A percentile compares a stretch with the other conserved stretches of the same genome.
Evolutionary conservation across 2,329 filamentous ascomycete species (phyloP).

Genomic region (Cercospora berteroae): DNA sequence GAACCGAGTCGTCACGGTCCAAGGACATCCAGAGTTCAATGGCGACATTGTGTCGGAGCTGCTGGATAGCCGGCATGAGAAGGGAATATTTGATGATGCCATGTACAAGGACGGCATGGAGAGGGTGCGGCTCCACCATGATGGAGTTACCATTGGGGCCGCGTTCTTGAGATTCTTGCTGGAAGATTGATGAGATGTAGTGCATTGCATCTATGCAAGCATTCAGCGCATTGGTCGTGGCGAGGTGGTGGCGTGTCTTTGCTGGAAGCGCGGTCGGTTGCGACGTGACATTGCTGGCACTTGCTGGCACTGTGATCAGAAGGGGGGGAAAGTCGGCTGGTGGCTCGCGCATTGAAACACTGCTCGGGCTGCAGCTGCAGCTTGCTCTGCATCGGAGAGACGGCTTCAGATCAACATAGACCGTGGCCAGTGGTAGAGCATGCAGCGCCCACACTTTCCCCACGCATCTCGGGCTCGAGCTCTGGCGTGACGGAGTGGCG

Average conservation of each 20-base stretch:
- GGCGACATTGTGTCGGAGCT: conserved; percentile 68
- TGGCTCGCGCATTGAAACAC: background rate
- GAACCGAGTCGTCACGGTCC: conserved; percentile 67
- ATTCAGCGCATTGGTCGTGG: background rate
- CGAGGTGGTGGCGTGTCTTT: background rate
- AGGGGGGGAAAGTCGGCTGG: background rate
- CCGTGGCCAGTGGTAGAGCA: background rate
- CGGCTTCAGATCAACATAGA: background rate
- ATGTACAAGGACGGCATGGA: conserved; percentile 66
- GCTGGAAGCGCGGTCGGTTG: background rate
- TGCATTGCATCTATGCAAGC: background rate
- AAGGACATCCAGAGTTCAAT: conserved; percentile 85
- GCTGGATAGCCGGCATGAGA: conserved; percentile 60
- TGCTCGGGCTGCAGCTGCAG: background rate
- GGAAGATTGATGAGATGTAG: conserved; percentile 45
- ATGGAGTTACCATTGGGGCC: conserved; percentile 71
- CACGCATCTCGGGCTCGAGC: background rate
- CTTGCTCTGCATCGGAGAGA: background rate
- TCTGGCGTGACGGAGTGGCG: background rate
- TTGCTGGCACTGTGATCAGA: background rate
- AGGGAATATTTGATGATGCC: conserved; percentile 68
- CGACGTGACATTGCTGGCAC: background rate
- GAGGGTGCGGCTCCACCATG: conserved; percentile 66
- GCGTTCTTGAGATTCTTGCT: conserved; percentile 75
- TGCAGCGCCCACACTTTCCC: background rate